Base-by-base conservation (phyloP, 1,139 yeast genomes). In the Pichia sp. region DNA sequence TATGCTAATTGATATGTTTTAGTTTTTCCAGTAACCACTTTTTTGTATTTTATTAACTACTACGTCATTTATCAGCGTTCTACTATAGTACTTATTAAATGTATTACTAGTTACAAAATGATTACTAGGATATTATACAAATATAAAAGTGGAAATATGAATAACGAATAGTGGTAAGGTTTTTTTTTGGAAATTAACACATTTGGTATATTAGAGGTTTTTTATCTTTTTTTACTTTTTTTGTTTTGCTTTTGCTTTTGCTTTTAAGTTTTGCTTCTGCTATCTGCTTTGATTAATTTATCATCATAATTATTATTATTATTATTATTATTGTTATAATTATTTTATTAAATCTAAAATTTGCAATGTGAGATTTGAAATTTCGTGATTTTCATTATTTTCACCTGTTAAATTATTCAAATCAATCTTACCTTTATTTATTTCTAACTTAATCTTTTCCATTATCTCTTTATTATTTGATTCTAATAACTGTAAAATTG, bases 401-500 rank as follows among this genome's bases (percentile, higher is more conserved):
- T 60, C 68, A 38, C 64, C 67, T 9, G 64, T 65, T 29, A 68
- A 54, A 51, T 62, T 64, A 47, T 61, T 63, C 38, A 67, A 59
- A 48, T 66, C 66, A 51, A 67, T 62, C 28, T 60, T 62, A 28
- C 66, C 68, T 44, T 51, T 57, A 52, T 61, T 62, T 44, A 68
- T 64, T 52, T 66, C 69, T 52, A 73, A 80, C 64, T 84, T 84
- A 47, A 86, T 81, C 62, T 81, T 73, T 11, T 77, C 73, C 56
- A 81, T 80, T 51, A 93, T 80, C 54, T 86, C 86, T 49, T 72
- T 71, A 65, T 90, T 88, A 63, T 87, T 89, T 53, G 95, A 84
- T 71, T 93, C 99, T 58, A 95, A 77, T 58, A 93, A 77, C 72
- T 93, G 99, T 62, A 91, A 76, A 60, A 91, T 87, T 49, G 97